Percentiles rank a stretch among this genome's conserved stretches.
Conservation (phyloP, 257 asterid genomes). For the Linaria vulgaris region DNA sequence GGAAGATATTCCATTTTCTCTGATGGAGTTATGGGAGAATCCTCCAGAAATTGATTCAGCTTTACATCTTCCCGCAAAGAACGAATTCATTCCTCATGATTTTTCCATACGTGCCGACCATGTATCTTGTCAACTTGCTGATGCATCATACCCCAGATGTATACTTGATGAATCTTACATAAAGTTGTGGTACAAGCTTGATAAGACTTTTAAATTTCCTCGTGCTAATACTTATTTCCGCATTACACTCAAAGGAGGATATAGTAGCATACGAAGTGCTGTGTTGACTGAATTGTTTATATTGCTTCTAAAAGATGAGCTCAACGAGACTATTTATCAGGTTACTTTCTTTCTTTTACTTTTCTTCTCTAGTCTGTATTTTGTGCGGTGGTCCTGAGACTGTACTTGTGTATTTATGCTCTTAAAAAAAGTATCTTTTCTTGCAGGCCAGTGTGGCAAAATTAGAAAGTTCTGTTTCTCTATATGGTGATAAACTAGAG, state of each 20-base stretch:
- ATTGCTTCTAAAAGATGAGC: slow-evolving; percentile 87
- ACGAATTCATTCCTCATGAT: slow-evolving; percentile 85
- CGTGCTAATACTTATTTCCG: slow-evolving; percentile 98
- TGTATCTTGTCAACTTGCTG: slow-evolving; percentile 39
- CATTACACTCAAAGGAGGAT: slow-evolving; percentile 76
- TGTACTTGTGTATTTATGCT: slow-evolving; percentile 8
- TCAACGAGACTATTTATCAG: slow-evolving; percentile 95
- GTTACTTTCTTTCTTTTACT: slow-evolving; percentile 39
- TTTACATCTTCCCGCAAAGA: slow-evolving; percentile 76
- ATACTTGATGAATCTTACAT: slow-evolving; percentile 73
- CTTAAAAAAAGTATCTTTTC: slow-evolving; percentile 13
- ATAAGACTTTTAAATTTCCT: slow-evolving; percentile 81
- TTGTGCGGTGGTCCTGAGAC: slow-evolving; percentile 5
- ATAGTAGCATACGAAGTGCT: slow-evolving; percentile 63
- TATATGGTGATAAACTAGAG: slow-evolving; percentile 90
- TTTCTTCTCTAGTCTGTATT: slow-evolving; percentile 25
- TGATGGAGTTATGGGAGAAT: slow-evolving; percentile 76
- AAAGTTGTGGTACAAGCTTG: slow-evolving; percentile 95
- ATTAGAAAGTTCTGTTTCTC: slow-evolving; percentile 83
- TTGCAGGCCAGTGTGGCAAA: slow-evolving; percentile 95
- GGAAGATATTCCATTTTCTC: slow-evolving; percentile 75
- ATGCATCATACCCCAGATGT: slow-evolving; percentile 64
- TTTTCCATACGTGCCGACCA: slow-evolving; percentile 68
- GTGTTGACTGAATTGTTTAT: slow-evolving; percentile 79
- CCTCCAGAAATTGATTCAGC: slow-evolving; percentile 65